Conservation (phyloP, 202 grass and related monocot genomes). For the Digitaria exilis region DNA sequence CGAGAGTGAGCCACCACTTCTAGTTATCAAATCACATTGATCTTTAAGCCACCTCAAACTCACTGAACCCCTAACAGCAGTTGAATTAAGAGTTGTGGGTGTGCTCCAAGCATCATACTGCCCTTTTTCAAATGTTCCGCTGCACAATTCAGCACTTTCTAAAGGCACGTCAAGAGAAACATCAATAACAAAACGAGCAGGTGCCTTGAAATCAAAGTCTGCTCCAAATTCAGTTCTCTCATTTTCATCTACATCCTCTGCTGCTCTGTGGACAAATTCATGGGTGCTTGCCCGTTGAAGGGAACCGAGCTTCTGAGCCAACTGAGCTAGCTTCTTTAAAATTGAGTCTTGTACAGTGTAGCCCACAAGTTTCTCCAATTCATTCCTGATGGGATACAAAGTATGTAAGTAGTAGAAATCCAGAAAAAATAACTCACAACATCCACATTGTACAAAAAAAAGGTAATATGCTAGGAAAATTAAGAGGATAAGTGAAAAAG, state of each 20-base stretch:
- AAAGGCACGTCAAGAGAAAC: conserved; percentile 45
- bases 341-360: conserved; percentile 53
- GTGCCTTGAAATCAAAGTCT: conserved; percentile 77
- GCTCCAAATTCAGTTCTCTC: conserved; percentile 76
- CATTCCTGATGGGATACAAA: conserved; percentile 51
- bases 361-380: conserved; percentile 79
- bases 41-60: conserved; percentile 93
- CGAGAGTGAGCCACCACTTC: conserved; percentile 64
- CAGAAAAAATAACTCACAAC: conserved; percentile 1
- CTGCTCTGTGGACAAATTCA: conserved; percentile 37
- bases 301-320: conserved; percentile 63
- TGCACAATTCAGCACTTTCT: conserved; percentile 31
- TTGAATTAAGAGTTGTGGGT: conserved; percentile 43
- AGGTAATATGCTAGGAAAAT: neutral
- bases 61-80: conserved; percentile 46
- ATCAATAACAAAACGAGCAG: conserved; percentile 81
- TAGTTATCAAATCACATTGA: conserved; percentile 72
- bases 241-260: conserved; percentile 36
- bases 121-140: conserved; percentile 38
- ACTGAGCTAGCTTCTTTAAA: conserved; percentile 63
- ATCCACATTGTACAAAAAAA: neutral
- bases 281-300: conserved; percentile 46
- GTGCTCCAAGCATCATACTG: conserved; percentile 42
- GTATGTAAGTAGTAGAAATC: conserved; percentile 29
- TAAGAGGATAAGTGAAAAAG: neutral